Percentiles rank a stretch among this genome's conserved stretches.
These are phyloP conservation scores for Aspergillus oerlinghausenensis DNA, from an alignment of 2,329 filamentous ascomycete species.

Conservation along the genomic window DNA sequence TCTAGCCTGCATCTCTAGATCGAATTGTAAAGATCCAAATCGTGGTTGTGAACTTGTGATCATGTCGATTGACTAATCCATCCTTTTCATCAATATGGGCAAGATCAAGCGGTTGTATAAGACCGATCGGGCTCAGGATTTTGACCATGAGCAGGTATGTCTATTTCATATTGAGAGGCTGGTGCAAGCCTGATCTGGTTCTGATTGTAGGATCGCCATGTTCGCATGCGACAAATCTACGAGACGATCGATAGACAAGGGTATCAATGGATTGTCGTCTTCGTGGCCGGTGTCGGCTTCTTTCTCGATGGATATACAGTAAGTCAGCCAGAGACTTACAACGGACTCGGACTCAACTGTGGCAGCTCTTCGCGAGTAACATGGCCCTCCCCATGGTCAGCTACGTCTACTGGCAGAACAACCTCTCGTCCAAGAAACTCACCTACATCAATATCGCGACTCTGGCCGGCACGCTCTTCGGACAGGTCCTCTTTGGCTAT, in stretches of 20 bases:
- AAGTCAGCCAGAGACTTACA: background rate
- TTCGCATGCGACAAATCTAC: slow-evolving; percentile 42
- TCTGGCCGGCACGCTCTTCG: slow-evolving; percentile 43
- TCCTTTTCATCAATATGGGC: slow-evolving; percentile 21
- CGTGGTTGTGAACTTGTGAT: background rate
- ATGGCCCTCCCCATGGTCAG: slow-evolving; percentile 47
- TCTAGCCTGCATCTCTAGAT: background rate
- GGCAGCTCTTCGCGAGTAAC: slow-evolving; percentile 46
- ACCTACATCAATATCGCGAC: slow-evolving; percentile 46
- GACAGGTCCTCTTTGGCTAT: slow-evolving; percentile 46
- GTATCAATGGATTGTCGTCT: slow-evolving; percentile 41
- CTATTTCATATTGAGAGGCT: no score
- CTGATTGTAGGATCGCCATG: slow-evolving; percentile 34
- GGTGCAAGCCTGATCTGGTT: background rate
- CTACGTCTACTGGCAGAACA: slow-evolving; percentile 45
- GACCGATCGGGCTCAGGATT: slow-evolving; percentile 41
- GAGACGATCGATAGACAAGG: slow-evolving; percentile 41
- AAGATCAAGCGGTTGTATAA: slow-evolving; percentile 37
- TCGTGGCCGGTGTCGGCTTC: slow-evolving; percentile 48
- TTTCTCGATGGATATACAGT: slow-evolving; percentile 46
- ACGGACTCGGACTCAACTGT: background rate
- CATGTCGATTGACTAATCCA: background rate
- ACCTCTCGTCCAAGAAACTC: slow-evolving; percentile 29
- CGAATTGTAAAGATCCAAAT: background rate
- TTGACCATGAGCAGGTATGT: slow-evolving; percentile 40